Percentiles rank a stretch among this genome's conserved stretches.
Conservation (phyloP, 495 filamentous ascomycete genomes). For the Trichoderma virens region DNA sequence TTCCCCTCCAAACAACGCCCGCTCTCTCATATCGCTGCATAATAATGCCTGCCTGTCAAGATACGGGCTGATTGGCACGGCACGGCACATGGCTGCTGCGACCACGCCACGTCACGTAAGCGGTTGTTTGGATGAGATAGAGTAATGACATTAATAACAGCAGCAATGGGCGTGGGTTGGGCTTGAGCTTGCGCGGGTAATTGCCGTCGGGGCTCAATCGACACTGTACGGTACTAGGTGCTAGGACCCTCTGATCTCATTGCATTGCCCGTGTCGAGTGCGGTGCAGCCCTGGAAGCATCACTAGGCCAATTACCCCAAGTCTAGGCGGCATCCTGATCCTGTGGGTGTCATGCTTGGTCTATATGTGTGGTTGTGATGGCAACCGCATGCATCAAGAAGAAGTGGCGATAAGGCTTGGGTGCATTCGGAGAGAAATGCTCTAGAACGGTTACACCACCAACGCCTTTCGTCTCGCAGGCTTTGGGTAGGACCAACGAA, state of each 20-base stretch:
- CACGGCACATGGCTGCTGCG: slow-evolving; percentile 3
- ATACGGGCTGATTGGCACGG: neutral
- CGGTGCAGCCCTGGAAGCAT: neutral
- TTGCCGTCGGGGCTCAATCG: neutral
- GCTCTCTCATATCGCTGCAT: neutral
- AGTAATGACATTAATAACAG: slow-evolving; percentile 4
- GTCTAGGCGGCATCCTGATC: neutral
- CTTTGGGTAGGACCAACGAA: neutral
- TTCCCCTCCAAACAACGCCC: slow-evolving; percentile 3
- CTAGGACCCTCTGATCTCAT: neutral
- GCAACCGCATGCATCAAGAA: neutral
- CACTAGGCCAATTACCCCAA: slow-evolving; percentile 5
- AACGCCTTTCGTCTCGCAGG: neutral
- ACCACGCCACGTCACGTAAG: slow-evolving; percentile 10
- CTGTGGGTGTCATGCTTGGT: neutral
- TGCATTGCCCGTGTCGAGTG: too few species aligned
- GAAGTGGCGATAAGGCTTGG: neutral
- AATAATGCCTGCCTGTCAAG: too few species aligned
- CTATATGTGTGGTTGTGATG: neutral
- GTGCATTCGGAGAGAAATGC: neutral
- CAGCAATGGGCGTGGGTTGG: neutral
- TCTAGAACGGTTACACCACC: neutral
- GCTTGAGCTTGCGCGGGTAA: neutral
- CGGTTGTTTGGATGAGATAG: neutral
- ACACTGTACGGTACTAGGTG: slow-evolving; percentile 1